Percentiles rank a stretch among this genome's conserved stretches.
Conservation (phyloP, 331 rosid genomes). For the Quercus lobata region DNA sequence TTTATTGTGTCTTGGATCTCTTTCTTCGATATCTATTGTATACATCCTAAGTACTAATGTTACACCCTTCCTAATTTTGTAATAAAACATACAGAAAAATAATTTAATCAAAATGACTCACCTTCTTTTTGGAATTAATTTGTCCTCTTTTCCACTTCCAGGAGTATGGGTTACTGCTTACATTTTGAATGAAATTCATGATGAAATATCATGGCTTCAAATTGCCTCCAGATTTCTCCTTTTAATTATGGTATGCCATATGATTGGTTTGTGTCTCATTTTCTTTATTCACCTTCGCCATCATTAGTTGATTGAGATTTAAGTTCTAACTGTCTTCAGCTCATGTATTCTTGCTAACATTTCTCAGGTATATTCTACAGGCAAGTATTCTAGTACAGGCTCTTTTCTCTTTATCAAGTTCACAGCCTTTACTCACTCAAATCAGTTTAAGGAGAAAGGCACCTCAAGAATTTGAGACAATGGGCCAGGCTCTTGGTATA, state of each 20-base stretch:
- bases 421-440: constrained; percentile 95
- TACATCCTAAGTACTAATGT: not conserved
- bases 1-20: not conserved
- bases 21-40: not conserved
- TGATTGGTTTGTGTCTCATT: constrained; percentile 7
- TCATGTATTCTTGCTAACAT: constrained; percentile 24
- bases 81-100: not conserved
- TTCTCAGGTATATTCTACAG: constrained; percentile 46
- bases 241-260: constrained; percentile 58
- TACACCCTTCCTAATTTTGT: not conserved
- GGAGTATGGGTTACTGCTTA: constrained; percentile 84
- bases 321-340: constrained; percentile 12
- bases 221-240: constrained; percentile 83
- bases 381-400: constrained; percentile 78
- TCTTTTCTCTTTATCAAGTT: constrained; percentile 88
- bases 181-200: constrained; percentile 77
- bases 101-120: constrained; percentile 7
- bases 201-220: constrained; percentile 78
- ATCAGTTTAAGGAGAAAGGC: constrained; percentile 87
- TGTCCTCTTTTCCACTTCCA: constrained; percentile 40
- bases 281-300: constrained; percentile 5
- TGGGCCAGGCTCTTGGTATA: constrained; percentile 97
- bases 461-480: constrained; percentile 60
- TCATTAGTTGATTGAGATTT: constrained; percentile 13
- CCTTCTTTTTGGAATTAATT: constrained; percentile 5